Base-by-base conservation (phyloP, 2,329 filamentous ascomycete species). In the Phialemonium atrogriseum region DNA sequence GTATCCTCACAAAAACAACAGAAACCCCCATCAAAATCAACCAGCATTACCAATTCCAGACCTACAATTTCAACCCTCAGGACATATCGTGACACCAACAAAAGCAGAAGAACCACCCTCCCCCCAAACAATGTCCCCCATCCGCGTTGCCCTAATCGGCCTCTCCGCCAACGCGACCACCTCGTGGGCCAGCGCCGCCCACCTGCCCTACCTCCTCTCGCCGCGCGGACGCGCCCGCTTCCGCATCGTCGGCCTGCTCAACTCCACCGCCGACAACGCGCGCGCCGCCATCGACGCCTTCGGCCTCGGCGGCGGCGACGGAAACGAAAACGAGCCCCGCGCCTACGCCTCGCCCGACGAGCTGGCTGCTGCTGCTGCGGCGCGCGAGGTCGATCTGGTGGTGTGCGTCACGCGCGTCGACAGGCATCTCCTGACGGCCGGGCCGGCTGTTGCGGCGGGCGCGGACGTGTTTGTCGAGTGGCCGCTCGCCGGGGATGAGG, bases 141-240 rank as follows among this genome's bases (percentile, higher is more conserved):
- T 76, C 36, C 66, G 69, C 32, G 52, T 70, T 11, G 75, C 64
- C 18, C 57, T 79, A n/a, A 59, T 77, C 36, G 75, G 73, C 27
- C 68, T 78, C 32, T 76, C 70, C 2, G 54, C 66, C 33, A 58
- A 59, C 2, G 64, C 68, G 30, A 58, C 59, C 18, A 62, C 60
- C 5, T 62, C 64, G 0, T 80, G 74, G 74, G 73, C 71, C 3
- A 58, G 55, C 19, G 42, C 46, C 16, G 71, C 67, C 3, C 76
- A 80, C 43, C 62, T 80, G 0, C 72, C 77, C 0, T 78, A 77
- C 46, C 65, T 80, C 3, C 49, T 64, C 18, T 68, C 68, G 0
- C 49, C 61, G 0, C 53, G 47, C 4, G 60, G 63, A 7, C 57
- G 55, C 11, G 40, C 55, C 2, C 54, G 60, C 10, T 74, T 63